A percentile compares a stretch with the other conserved stretches of the same genome.
Evolutionary conservation across 495 filamentous ascomycete genomes (phyloP).

Genomic region (Daldinia decipiens): DNA sequence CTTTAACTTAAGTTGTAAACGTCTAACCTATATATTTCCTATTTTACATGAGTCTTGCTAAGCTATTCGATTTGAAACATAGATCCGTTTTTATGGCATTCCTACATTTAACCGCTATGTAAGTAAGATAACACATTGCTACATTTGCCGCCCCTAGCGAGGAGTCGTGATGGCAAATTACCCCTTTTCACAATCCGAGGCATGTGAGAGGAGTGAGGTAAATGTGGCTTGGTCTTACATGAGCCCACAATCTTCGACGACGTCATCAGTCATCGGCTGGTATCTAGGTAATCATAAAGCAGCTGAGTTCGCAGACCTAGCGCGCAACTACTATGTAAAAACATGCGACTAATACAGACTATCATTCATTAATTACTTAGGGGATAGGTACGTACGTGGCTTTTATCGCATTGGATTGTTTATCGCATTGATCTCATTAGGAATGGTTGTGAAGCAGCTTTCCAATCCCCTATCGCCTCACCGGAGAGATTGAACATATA

Average conservation of each 20-base stretch:
- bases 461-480: neutral
- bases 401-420: neutral
- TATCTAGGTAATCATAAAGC: neutral
- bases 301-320: neutral
- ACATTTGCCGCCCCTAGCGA: neutral
- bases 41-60: neutral
- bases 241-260: conserved; percentile 35
- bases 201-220: neutral
- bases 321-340: neutral
- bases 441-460: neutral
- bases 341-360: neutral
- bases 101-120: too few relatives aligned
- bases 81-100: neutral
- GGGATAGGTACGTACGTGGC: too few relatives aligned
- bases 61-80: neutral
- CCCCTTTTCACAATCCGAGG: neutral
- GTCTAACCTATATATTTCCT: too few relatives aligned
- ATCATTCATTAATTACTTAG: conserved; percentile 4
- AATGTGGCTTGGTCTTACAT: neutral
- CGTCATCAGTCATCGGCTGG: conserved; percentile 46
- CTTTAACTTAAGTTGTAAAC: too few relatives aligned
- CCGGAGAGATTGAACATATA: neutral
- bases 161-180: neutral
- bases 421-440: neutral
- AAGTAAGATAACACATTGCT: too few relatives aligned